phyloP scores from a whole-genome alignment of 1,139 yeast genomes.

The Hanseniaspora sp. region DNA sequence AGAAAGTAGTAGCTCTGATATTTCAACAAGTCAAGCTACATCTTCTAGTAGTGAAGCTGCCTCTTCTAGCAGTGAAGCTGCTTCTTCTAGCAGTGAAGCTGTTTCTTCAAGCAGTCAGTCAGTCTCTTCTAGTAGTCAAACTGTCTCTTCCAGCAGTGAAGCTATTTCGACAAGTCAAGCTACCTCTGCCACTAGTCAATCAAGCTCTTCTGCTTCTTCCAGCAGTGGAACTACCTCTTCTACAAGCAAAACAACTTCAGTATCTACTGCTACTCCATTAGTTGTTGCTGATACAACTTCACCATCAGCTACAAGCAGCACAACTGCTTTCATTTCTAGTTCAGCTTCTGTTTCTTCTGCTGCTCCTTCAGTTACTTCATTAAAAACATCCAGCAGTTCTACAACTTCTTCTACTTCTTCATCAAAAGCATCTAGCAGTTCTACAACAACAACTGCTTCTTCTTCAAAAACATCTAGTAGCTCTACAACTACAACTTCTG shows the following conservation, averaged over 20 bases:
- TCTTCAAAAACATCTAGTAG: neutral
- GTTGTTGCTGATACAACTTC: constrained; percentile 2
- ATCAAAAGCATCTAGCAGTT: neutral
- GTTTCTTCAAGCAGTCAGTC: too few species aligned
- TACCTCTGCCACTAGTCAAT: neutral
- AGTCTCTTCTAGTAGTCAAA: neutral
- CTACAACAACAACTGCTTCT: neutral
- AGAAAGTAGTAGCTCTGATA: neutral
- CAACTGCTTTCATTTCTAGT: neutral
- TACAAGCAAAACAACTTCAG: neutral
- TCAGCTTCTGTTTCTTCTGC: neutral
- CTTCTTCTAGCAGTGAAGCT: too few species aligned
- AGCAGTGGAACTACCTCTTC: neutral
- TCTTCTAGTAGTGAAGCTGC: neutral
- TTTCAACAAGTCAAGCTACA: neutral
- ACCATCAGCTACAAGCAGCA: neutral
- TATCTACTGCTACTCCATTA: neutral
- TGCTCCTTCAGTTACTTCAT: neutral
- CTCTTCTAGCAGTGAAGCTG: neutral
- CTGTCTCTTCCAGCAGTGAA: neutral
- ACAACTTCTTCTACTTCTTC: too few species aligned
- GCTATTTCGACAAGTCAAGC: neutral
- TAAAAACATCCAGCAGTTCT: neutral
- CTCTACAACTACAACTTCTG: neutral
- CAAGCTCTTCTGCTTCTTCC: neutral